Evolutionary conservation across 345 rosid species (phyloP).

Genomic region (Rhodamnia rubescens): DNA sequence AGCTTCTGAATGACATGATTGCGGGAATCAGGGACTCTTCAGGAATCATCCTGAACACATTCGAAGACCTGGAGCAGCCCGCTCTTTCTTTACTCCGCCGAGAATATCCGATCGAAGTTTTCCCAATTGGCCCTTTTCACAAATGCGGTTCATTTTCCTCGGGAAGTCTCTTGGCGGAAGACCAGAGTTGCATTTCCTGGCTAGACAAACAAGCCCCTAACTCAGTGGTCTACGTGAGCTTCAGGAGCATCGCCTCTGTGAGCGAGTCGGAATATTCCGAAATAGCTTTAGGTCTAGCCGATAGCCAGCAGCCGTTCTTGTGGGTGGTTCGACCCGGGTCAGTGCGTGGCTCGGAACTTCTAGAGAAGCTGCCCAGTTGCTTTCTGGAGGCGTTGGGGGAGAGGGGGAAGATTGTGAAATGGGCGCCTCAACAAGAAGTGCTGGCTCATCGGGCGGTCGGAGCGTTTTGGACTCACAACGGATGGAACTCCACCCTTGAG

Average conservation of each 20-base stretch:
- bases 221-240: slow-evolving; percentile 48
- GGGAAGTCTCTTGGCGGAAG: slow-evolving; percentile 19
- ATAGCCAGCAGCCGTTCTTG: slow-evolving; percentile 34
- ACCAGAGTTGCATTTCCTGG: slow-evolving; percentile 33
- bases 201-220: slow-evolving; percentile 28
- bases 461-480: slow-evolving; percentile 56
- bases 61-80: slow-evolving; percentile 32
- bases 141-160: slow-evolving; percentile 13
- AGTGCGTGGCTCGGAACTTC: background rate
- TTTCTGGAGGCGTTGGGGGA: slow-evolving; percentile 12
- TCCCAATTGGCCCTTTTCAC: slow-evolving; percentile 43
- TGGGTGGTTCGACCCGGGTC: slow-evolving; percentile 55
- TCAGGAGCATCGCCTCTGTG: slow-evolving; percentile 42
- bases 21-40: slow-evolving; percentile 19
- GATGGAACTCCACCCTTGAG: slow-evolving; percentile 70
- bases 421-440: slow-evolving; percentile 62
- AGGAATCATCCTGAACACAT: slow-evolving; percentile 46
- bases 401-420: slow-evolving; percentile 42
- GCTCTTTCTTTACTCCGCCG: slow-evolving; percentile 7
- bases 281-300: slow-evolving; percentile 47
- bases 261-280: slow-evolving; percentile 26
- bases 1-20: slow-evolving; percentile 3
- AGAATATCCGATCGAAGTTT: slow-evolving; percentile 18
- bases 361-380: background rate
- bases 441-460: slow-evolving; percentile 44